Conservation (phyloP, 306 rosid genomes). For the Ziziphus jujuba region DNA sequence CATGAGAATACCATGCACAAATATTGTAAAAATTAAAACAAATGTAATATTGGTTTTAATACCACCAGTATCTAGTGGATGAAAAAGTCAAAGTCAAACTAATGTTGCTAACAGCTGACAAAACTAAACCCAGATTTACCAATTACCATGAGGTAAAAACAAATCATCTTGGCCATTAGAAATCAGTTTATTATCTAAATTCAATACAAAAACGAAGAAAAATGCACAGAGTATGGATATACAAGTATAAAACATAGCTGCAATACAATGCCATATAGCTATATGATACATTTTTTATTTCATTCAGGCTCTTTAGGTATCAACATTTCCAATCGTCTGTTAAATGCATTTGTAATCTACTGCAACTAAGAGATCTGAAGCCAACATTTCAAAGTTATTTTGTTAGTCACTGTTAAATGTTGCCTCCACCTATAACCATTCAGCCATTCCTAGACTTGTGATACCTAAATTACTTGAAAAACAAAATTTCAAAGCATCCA, state of each 20-base stretch:
- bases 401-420: background rate
- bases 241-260: too few species aligned
- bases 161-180: too few species aligned
- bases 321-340: background rate
- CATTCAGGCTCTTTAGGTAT: background rate
- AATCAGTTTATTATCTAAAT: too few species aligned
- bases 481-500: slow-evolving; percentile 22
- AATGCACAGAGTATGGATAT: too few species aligned
- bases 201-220: too few species aligned
- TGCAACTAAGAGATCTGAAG: background rate
- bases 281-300: too few species aligned
- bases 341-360: background rate
- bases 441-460: slow-evolving; percentile 4
- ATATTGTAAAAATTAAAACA: background rate
- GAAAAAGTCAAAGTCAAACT: background rate
- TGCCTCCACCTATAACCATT: slow-evolving; percentile 23
- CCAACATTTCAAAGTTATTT: background rate
- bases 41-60: background rate
- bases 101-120: background rate
- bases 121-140: background rate
- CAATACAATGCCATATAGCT: too few species aligned
- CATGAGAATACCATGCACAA: too few species aligned
- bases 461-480: slow-evolving; percentile 6
- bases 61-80: background rate
- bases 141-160: too few species aligned